Conservation (phyloP, 805 yeast genomes). For the Yarrowia sp. region DNA sequence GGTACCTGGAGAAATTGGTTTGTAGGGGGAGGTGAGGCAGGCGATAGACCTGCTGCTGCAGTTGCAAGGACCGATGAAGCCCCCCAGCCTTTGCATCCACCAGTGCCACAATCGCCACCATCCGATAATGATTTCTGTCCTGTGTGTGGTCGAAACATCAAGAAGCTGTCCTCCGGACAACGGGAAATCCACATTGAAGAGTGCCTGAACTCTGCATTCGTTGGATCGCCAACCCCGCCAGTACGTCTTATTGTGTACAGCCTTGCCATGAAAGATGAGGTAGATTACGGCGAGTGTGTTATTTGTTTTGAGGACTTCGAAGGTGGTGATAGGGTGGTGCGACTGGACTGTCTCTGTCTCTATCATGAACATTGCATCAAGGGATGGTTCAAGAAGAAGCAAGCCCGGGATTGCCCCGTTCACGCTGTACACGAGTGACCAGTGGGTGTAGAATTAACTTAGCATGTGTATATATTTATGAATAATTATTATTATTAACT, state of each 20-base stretch:
- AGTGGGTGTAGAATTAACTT: background rate
- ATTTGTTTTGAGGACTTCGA: conserved; percentile 87
- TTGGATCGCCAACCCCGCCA: conserved; percentile 12
- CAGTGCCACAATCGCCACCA: conserved; percentile 1
- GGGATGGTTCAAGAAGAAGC: conserved; percentile 85
- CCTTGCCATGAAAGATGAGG: conserved; percentile 20
- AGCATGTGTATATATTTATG: conserved; percentile 2
- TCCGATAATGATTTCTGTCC: conserved; percentile 26
- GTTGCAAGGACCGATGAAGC: background rate
- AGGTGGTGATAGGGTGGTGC: conserved; percentile 85
- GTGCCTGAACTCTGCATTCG: conserved; percentile 17
- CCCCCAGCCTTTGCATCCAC: background rate
- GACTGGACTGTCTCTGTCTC: conserved; percentile 91
- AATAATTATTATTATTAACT: background rate
- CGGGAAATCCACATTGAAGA: conserved; percentile 5
- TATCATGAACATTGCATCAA: conserved; percentile 90
- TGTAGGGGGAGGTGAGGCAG: background rate
- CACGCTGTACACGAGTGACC: conserved; percentile 50
- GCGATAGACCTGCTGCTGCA: background rate
- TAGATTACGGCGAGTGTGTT: conserved; percentile 66
- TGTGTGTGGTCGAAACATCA: conserved; percentile 26
- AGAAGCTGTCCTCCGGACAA: background rate
- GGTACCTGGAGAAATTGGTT: conserved; percentile 15
- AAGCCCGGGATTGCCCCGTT: conserved; percentile 83
- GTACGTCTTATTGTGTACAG: conserved; percentile 20